Percentiles rank a stretch among this genome's conserved stretches.
These are phyloP conservation scores for Leccinum aurantiacum DNA, from an alignment of 768 basidiomycete species.

Conservation along the genomic window DNA sequence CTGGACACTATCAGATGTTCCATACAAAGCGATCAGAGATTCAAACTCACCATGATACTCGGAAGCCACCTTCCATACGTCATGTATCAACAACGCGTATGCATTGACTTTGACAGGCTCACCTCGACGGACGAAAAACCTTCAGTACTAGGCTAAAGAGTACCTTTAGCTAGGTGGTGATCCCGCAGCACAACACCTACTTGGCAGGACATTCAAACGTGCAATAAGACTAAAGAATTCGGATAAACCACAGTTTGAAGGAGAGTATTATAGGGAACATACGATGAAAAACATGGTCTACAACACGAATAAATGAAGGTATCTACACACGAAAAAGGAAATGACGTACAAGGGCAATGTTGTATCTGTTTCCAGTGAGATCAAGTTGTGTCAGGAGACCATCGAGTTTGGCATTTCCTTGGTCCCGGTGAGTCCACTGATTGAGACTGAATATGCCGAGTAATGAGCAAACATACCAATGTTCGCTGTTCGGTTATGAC, in stretches of 20 bases:
- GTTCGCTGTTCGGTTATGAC: constrained; percentile 41
- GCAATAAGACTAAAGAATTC: constrained; percentile 26
- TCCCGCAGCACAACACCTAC: constrained; percentile 29
- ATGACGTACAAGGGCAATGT: constrained; percentile 56
- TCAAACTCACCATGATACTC: constrained; percentile 52
- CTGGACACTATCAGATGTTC: constrained; percentile 32
- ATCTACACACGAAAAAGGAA: background rate
- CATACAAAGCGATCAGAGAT: background rate
- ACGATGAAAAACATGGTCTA: constrained; percentile 76
- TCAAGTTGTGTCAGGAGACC: constrained; percentile 57
- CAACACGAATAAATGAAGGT: background rate
- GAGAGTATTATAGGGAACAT: constrained; percentile 20
- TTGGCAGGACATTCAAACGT: constrained; percentile 69
- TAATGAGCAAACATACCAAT: constrained; percentile 42
- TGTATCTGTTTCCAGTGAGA: constrained; percentile 60
- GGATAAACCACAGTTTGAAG: background rate
- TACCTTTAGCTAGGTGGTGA: background rate
- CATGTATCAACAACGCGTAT: background rate
- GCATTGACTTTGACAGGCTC: constrained; percentile 7
- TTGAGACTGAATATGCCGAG: background rate
- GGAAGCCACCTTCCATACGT: constrained; percentile 54
- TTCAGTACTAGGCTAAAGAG: constrained; percentile 45
- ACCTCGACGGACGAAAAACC: constrained; percentile 63
- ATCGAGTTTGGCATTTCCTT: constrained; percentile 65
- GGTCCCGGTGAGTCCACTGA: background rate